phyloP scores from a whole-genome alignment of 2,329 filamentous ascomycete species.

The Alternaria gansuensis region DNA sequence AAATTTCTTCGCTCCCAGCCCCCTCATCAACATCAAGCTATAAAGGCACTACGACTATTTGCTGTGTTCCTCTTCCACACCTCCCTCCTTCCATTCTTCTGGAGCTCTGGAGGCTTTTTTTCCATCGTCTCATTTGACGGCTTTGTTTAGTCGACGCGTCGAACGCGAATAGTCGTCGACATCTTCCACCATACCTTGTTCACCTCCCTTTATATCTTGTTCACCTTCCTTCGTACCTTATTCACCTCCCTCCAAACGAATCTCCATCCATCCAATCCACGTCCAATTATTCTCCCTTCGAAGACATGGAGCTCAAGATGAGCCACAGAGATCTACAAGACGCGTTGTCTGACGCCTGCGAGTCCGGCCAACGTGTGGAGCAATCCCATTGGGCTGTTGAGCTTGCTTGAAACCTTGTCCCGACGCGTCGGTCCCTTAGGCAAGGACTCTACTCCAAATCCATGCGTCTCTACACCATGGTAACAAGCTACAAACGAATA shows the following conservation, averaged over 20 bases:
- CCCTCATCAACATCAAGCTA: background rate
- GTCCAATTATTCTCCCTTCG: conserved; percentile 6
- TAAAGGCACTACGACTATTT: background rate
- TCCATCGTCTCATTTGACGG: background rate
- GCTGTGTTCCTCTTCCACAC: background rate
- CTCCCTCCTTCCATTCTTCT: background rate
- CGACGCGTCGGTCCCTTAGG: background rate
- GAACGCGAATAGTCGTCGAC: conserved; percentile 5
- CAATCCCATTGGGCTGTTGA: background rate
- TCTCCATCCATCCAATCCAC: too few species aligned
- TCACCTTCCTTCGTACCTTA: too few species aligned
- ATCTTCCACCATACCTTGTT: background rate
- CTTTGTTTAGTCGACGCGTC: background rate
- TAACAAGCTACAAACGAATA: background rate
- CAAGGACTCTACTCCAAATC: background rate
- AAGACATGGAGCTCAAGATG: conserved; percentile 8
- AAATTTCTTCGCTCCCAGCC: conserved; percentile 20
- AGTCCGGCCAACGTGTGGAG: background rate
- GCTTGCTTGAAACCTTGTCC: too few species aligned
- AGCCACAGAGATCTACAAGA: background rate
- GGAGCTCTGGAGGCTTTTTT: background rate
- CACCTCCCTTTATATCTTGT: background rate
- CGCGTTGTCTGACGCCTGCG: background rate
- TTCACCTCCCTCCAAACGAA: too few species aligned
- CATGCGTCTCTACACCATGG: background rate